Conservation (phyloP, 176 grass and related monocot species). For the Tillandsia leiboldiana region DNA sequence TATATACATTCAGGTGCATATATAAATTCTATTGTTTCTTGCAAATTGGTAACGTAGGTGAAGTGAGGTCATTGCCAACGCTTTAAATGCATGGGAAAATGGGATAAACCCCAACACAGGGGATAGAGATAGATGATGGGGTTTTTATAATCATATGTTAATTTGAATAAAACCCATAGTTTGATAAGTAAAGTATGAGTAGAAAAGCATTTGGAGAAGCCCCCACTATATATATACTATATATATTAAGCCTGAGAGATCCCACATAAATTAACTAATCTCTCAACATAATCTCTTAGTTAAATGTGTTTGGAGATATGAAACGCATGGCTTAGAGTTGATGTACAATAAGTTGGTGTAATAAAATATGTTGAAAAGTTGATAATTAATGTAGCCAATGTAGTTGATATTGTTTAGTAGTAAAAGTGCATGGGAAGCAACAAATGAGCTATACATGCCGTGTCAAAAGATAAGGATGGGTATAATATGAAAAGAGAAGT, state of each 20-base stretch:
- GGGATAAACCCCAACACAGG: not conserved
- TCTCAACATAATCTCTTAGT: not conserved
- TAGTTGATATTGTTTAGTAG: not conserved
- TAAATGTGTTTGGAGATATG: conserved; percentile 7
- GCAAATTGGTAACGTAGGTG: not conserved
- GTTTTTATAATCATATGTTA: not conserved
- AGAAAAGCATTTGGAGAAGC: not conserved
- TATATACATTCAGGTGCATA: too few species aligned
- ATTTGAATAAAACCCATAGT: not conserved
- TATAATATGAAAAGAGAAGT: too few species aligned
- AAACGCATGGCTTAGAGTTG: conserved; percentile 4
- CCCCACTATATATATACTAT: not conserved
- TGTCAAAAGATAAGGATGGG: not conserved
- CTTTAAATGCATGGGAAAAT: not conserved
- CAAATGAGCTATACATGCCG: not conserved
- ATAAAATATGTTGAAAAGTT: not conserved
- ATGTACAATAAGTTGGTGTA: not conserved
- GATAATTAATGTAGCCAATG: too few species aligned
- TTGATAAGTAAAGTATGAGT: conserved; percentile 6
- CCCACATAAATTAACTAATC: not conserved
- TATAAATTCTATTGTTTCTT: too few species aligned
- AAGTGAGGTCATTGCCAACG: not conserved
- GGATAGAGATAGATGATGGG: not conserved
- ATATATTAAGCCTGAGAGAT: not conserved
- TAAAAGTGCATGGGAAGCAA: not conserved